These are phyloP conservation scores for Evansstolkia leycettana DNA, from an alignment of 495 filamentous ascomycete species.

Conservation along the genomic window DNA sequence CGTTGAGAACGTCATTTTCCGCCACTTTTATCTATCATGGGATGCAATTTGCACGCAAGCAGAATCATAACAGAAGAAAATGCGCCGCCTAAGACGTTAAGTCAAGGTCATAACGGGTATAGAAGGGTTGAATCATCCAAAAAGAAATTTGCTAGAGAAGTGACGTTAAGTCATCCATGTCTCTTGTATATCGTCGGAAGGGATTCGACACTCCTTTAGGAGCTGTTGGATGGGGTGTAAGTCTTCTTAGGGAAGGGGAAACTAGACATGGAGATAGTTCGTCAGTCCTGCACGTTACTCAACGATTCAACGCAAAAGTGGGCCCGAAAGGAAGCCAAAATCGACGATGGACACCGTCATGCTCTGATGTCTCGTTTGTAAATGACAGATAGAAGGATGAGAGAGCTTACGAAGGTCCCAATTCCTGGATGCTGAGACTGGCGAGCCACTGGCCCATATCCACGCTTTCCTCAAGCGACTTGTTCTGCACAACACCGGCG, in stretches of 20 bases:
- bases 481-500: constrained; percentile 77
- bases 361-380: too few species aligned
- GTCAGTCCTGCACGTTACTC: background rate
- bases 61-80: background rate
- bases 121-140: constrained; percentile 39
- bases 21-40: constrained; percentile 10
- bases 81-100: constrained; percentile 26
- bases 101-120: constrained; percentile 30
- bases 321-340: too few species aligned
- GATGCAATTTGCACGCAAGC: background rate
- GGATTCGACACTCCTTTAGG: constrained; percentile 9
- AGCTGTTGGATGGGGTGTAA: constrained; percentile 40
- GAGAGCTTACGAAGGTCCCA: constrained; percentile 80
- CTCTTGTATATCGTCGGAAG: too few species aligned
- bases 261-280: constrained; percentile 27
- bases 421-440: constrained; percentile 77
- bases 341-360: too few species aligned
- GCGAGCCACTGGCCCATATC: constrained; percentile 96
- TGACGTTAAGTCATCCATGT: constrained; percentile 1
- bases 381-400: constrained; percentile 7
- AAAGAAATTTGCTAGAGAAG: constrained; percentile 1
- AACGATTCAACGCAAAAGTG: background rate
- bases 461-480: constrained; percentile 58
- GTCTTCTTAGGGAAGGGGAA: constrained; percentile 77
- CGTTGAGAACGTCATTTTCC: constrained; percentile 30